These are phyloP conservation scores for Apiospora sp. DNA, from an alignment of 2,329 filamentous ascomycete genomes.

Conservation along the genomic window DNA sequence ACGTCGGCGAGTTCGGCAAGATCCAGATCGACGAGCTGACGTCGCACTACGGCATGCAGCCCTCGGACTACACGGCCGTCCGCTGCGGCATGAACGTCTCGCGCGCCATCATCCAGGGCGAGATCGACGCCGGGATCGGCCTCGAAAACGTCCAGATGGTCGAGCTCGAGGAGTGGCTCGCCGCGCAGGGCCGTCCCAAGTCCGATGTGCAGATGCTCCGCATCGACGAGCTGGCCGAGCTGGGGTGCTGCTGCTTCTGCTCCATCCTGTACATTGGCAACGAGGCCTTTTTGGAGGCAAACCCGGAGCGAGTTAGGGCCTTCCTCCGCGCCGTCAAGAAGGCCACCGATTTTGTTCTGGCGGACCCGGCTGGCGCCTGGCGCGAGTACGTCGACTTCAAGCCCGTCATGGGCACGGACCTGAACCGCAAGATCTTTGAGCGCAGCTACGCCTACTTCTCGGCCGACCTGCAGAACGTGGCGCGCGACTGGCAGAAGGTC, in stretches of 20 bases:
- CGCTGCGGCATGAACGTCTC: slow-evolving; percentile 85
- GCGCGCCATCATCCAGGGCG: slow-evolving; percentile 76
- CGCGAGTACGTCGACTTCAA: slow-evolving; percentile 76
- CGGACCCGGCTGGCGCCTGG: slow-evolving; percentile 69
- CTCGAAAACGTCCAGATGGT: slow-evolving; percentile 87
- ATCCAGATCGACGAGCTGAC: slow-evolving; percentile 86
- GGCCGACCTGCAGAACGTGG: slow-evolving; percentile 76
- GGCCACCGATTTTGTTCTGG: slow-evolving; percentile 76
- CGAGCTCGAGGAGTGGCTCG: slow-evolving; percentile 80
- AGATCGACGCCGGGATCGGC: slow-evolving; percentile 78
- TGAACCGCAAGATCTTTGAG: slow-evolving; percentile 84
- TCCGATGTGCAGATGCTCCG: slow-evolving; percentile 80
- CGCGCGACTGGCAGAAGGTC: slow-evolving; percentile 79
- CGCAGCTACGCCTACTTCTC: slow-evolving; percentile 81
- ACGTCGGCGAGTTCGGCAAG: slow-evolving; percentile 83
- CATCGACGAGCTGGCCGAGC: slow-evolving; percentile 80
- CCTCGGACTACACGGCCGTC: slow-evolving; percentile 76
- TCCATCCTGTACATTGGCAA: slow-evolving; percentile 83
- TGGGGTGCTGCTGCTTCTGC: slow-evolving; percentile 87
- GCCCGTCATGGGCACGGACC: slow-evolving; percentile 69
- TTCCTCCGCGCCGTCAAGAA: slow-evolving; percentile 79
- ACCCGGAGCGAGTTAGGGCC: slow-evolving; percentile 70
- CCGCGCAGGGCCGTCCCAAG: slow-evolving; percentile 65
- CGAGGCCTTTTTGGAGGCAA: slow-evolving; percentile 70
- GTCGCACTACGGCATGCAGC: slow-evolving; percentile 77